Evolutionary conservation across 768 basidiomycete species (phyloP).

Genomic region (Tylopilus vinaceipallidus): DNA sequence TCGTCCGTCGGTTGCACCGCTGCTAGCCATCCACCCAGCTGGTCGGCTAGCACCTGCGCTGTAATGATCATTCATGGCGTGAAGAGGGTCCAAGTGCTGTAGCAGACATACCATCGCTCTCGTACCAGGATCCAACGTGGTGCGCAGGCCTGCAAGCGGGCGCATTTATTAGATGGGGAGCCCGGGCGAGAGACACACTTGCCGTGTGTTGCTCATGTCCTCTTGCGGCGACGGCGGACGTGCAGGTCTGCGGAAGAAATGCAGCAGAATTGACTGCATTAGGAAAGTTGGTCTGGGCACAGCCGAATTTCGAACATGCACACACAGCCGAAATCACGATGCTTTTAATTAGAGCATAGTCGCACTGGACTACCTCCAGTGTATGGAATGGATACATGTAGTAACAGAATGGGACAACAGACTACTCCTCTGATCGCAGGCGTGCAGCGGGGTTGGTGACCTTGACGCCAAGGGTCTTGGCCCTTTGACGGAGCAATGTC

Average conservation of each 20-base stretch:
- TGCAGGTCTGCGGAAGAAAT: constrained; percentile 13
- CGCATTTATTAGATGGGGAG: background rate
- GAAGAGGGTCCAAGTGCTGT: constrained; percentile 13
- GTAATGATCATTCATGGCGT: constrained; percentile 13
- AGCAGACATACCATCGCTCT: constrained; percentile 50
- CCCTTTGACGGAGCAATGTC: constrained; percentile 42
- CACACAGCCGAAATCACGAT: constrained; percentile 11
- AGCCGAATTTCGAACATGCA: background rate
- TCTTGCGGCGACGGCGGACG: constrained; percentile 9
- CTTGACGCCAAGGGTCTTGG: constrained; percentile 85
- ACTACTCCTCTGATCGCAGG: constrained; percentile 91
- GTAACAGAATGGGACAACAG: constrained; percentile 36
- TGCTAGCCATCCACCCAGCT: constrained; percentile 65
- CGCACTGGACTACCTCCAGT: constrained; percentile 48
- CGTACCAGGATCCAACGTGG: constrained; percentile 94
- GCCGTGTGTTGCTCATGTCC: constrained; percentile 30
- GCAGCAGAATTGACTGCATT: constrained; percentile 24
- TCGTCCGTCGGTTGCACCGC: constrained; percentile 48
- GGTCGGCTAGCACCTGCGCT: constrained; percentile 57
- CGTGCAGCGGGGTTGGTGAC: constrained; percentile 92
- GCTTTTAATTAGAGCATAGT: constrained; percentile 40
- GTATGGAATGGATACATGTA: constrained; percentile 49
- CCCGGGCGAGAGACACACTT: constrained; percentile 1
- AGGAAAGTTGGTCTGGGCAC: constrained; percentile 16
- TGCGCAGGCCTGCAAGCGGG: constrained; percentile 51